Evolutionary conservation across 495 filamentous ascomycete species (phyloP), one percentile per base, ranked within the genome.

Genomic region (Xylaria curta): DNA sequence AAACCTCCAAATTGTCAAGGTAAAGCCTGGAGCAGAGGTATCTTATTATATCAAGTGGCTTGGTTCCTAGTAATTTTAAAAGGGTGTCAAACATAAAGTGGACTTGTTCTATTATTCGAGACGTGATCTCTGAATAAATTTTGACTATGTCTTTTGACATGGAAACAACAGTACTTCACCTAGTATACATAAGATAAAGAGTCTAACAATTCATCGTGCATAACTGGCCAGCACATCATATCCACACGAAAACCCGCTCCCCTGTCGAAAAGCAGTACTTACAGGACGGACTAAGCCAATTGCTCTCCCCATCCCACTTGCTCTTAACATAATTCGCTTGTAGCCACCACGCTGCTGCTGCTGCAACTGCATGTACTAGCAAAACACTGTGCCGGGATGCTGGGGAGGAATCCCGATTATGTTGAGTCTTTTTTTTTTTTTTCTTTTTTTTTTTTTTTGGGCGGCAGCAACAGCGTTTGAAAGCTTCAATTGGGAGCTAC

Each of bases 131-230:
- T 26, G 12, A 9, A 9, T 17, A 7, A 5, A 56, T 31, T 28
- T 15, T 15, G 31, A 56, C 53, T 6, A 17, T 56, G 4, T 12
- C 49, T 26, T 12, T 26, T 53, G 26, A 53, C 24, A 53, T 26
- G 10, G 3, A 53, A 26, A 21, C 24, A 17, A 38, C 58, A 56
- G 12, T 28, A 38, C 58, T 66, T n/a, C 24, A 62, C 56, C 54
- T 31, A n/a, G n/a, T n/a, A n/a, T n/a, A 36, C 13, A 36, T 54
- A 54, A 21, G 12, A 36, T 36, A 17, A 3, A 17, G 8, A 6
- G n/a, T 24, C 31, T 47, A 59, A 69, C 66, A 69, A 49, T 69
- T 69, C 66, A 69, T 61, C 66, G 26, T 69, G 66, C 66, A 69
- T 68, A 59, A 31, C 49, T 21, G 40, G 66, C 66, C 66, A 69